Evolutionary conservation across 305 asterid genomes (phyloP).

Genomic region (Fraxinus ornus): DNA sequence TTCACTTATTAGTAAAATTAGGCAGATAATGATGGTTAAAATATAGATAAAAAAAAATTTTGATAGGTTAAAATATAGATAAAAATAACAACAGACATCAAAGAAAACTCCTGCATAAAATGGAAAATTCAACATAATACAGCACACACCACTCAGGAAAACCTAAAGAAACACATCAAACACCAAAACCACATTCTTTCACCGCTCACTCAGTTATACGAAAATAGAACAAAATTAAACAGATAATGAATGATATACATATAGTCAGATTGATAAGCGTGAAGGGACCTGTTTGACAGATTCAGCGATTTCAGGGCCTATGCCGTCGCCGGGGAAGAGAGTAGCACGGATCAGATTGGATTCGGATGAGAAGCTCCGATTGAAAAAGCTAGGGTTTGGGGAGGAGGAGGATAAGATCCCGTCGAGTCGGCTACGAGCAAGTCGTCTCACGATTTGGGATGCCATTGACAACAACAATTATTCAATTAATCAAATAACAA

Average conservation of each 20-base stretch:
- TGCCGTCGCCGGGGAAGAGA: conserved; percentile 96
- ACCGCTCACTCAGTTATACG: background rate
- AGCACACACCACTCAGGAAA: background rate
- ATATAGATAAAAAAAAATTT: too few species aligned
- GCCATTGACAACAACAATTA: conserved; percentile 49
- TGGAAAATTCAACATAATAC: background rate
- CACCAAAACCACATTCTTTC: background rate
- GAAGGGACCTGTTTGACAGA: conserved; percentile 71
- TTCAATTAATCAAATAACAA: conserved; percentile 15
- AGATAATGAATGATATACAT: background rate
- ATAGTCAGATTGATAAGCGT: background rate
- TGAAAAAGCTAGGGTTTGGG: conserved; percentile 34
- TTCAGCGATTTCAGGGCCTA: conserved; percentile 95
- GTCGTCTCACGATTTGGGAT: conserved; percentile 56
- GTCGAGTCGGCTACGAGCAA: conserved; percentile 46
- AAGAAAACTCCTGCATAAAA: background rate
- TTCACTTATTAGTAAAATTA: background rate
- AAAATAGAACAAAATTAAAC: background rate
- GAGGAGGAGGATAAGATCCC: conserved; percentile 33
- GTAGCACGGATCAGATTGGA: conserved; percentile 85
- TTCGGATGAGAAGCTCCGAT: conserved; percentile 51
- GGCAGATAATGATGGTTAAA: background rate
- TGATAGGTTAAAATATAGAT: background rate
- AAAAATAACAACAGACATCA: background rate
- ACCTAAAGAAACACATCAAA: background rate